Percentiles rank a stretch among this genome's conserved stretches.
phyloP scores from a whole-genome alignment of 495 filamentous ascomycete species.

The Penicillium simplicissimum region DNA sequence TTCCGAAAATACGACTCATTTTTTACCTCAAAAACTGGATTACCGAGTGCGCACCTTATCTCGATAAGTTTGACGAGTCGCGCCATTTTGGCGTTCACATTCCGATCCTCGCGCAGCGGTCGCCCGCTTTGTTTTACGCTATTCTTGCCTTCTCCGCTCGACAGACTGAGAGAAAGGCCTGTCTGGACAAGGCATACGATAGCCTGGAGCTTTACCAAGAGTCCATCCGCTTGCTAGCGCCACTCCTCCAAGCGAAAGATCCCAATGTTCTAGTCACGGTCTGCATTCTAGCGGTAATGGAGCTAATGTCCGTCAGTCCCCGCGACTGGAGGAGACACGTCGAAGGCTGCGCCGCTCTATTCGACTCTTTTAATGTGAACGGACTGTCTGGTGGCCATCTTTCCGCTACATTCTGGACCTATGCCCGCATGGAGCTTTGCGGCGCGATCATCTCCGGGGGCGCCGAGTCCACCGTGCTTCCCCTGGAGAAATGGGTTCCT shows the following conservation, averaged over 20 bases:
- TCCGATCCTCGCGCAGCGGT: conserved; percentile 34
- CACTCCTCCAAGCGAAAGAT: conserved; percentile 33
- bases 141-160: conserved; percentile 41
- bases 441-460: conserved; percentile 43
- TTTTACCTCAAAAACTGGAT: conserved; percentile 34
- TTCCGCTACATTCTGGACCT: conserved; percentile 48
- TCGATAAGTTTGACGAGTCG: conserved; percentile 46
- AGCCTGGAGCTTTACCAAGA: conserved; percentile 42
- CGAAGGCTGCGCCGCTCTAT: conserved; percentile 43
- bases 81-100: conserved; percentile 38
- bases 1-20: conserved; percentile 30
- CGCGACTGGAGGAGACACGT: conserved; percentile 44
- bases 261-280: conserved; percentile 35
- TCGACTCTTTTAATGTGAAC: conserved; percentile 37
- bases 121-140: conserved; percentile 36
- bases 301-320: conserved; percentile 44
- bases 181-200: conserved; percentile 34
- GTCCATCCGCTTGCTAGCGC: conserved; percentile 35
- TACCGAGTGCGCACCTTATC: conserved; percentile 33
- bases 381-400: conserved; percentile 37
- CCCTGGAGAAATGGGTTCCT: conserved; percentile 35
- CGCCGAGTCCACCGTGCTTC: conserved; percentile 36
- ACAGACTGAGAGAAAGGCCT: conserved; percentile 37
- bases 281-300: conserved; percentile 37
- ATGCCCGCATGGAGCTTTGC: conserved; percentile 46